phyloP scores from a whole-genome alignment of 768 basidiomycete species.

The Aureoboletus auriporus region DNA sequence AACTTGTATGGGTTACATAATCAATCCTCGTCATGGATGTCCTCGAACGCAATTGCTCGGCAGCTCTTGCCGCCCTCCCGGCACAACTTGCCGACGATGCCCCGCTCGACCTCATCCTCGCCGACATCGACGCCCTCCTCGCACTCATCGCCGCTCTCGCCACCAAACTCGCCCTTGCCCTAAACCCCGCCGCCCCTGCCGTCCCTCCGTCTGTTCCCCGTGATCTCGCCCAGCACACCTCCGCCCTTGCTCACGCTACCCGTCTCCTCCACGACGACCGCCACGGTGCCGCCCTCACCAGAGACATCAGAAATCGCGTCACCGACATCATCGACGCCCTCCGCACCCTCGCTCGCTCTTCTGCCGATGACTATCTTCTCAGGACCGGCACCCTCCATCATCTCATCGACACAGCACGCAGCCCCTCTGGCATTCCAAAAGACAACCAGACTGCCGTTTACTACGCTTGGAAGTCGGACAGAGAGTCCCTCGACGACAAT shows the following conservation, averaged over 20 bases:
- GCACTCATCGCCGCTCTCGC: constrained; percentile 51
- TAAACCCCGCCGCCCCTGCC: constrained; percentile 55
- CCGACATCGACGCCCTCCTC: constrained; percentile 56
- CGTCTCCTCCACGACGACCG: constrained; percentile 36
- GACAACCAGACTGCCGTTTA: constrained; percentile 57
- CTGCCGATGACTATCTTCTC: constrained; percentile 49
- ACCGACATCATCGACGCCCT: constrained; percentile 43
- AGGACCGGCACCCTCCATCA: constrained; percentile 60
- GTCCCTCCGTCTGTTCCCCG: constrained; percentile 49
- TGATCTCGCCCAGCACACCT: constrained; percentile 47
- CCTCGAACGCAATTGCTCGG: constrained; percentile 15
- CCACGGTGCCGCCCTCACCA: constrained; percentile 46
- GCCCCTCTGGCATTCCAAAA: constrained; percentile 45
- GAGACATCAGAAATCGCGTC: constrained; percentile 40
- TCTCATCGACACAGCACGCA: constrained; percentile 48
- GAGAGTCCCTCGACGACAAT: constrained; percentile 58
- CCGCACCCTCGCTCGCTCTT: constrained; percentile 39
- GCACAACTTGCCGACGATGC: neutral
- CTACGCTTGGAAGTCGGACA: constrained; percentile 48
- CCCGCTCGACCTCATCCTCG: constrained; percentile 38
- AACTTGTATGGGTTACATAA: too few species aligned
- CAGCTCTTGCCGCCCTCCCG: constrained; percentile 12
- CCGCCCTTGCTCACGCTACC: constrained; percentile 49
- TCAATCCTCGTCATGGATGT: too few species aligned
- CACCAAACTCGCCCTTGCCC: constrained; percentile 59